Base-by-base conservation (phyloP, 2,329 filamentous ascomycete genomes). In the Aureobasidium lini region DNA sequence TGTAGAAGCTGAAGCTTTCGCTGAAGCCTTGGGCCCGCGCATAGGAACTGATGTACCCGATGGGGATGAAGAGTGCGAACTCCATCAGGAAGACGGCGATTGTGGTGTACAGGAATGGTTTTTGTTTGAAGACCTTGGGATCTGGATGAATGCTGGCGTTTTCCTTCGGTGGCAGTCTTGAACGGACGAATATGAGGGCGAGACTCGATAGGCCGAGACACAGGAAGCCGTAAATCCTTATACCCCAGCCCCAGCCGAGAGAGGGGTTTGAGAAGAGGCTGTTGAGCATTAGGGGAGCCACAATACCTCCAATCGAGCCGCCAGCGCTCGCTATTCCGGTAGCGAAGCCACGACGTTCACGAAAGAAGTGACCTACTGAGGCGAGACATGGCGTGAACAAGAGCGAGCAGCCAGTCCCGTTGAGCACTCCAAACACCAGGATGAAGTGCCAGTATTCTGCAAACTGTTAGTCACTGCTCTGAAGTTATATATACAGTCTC, bases 351-450 rank as follows among this genome's bases (percentile, higher is more conserved):
- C 91, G 84, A 53, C 85, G 84, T 3, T 75, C 75, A 42, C 84
- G 81, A 79, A 96, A 96, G 77, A 84, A 95, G 70, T 95, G 90
- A 0, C 88, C 88, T 7, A 95, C 80, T 1, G 87, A 83, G 0
- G 88, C 84, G 62, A 95, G 81, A 34, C 87, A 86, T 0, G 90
- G 90, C 0, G 89, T 95, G 72, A 94, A 94, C 61, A 95, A 81
- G 32, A 94, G 78, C 0, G 89, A 89, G 1, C 84, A 85, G 7
- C 86, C 88, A 1, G 88, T 65, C 31, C 90, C 91, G 57, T 82
- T 83, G 7, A 94, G 72, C 4, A 95, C 70, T 6, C 89, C 88
- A 67, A 92, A 91, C 4, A 84, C 80, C 32, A 95, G 75, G 71
- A 95, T 82, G 69, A 94, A 93, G 43, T 94, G 89, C 84, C 86